Evolutionary conservation across 1,284 basidiomycete genomes (phyloP), one percentile per base, ranked within the genome.

Genomic region (Ustilago xerochloae): DNA sequence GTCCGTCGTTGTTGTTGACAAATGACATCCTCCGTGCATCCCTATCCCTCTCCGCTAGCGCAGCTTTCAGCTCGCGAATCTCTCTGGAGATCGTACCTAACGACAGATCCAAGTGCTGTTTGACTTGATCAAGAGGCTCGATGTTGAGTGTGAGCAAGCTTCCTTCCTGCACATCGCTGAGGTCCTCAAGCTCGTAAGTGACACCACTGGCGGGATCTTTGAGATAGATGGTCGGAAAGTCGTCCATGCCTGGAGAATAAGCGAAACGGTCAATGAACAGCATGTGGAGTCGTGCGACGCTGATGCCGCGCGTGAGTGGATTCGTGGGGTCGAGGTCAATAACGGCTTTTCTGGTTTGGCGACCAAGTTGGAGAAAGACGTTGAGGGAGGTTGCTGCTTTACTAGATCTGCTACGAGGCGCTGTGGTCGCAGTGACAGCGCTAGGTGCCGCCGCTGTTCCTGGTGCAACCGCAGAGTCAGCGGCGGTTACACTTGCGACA

Each of bases 41-140:
- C 4, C 65, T 54, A n/a, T 79, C 79, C 35, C 70, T 54, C 47
- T 86, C 80, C 29, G 84, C 84, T 54, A 95, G 89, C 15, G 89
- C 87, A 6, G 88, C 87, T 78, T 91, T 92, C 65, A 99, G 88
- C 58, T 98, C 96, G 76, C 94, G 94, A 83, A 99, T 89, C 75
- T 98, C 96, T 75, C 92, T 90, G 15, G 93, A 90, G n/a, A 99
- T 87, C 1, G 87, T 87, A 0, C 91, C 90, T 62, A 99, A 93
- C 73, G 95, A 93, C 4, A 90, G 83, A 82, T 98, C 96, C 72
- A 99, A 94, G 82, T 99, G 96, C 82, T 97, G 94, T 84, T 97
- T 97, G 84, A 99, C 96, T 85, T 99, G 96, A 85, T 98, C 96
- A 55, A 99, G 90, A 13, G 94, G 93, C 88, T 98, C 95, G 72